Evolutionary conservation across 495 filamentous ascomycete genomes (phyloP), one percentile per base, ranked within the genome.

Genomic region (Letharia lupina): DNA sequence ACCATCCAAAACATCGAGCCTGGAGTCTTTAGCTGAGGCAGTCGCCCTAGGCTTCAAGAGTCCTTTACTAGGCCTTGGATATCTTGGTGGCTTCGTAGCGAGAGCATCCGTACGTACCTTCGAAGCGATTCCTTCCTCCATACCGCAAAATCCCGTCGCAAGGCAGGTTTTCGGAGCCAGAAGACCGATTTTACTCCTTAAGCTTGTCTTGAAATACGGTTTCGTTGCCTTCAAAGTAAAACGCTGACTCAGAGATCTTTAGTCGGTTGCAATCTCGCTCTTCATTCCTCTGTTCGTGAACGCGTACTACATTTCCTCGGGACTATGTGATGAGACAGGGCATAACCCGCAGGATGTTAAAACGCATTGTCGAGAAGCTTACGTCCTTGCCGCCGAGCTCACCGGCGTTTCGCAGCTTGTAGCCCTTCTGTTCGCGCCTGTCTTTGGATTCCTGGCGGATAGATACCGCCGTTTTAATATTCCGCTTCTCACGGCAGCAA

Each of bases 241-340:
- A 10, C 4, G 54, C 54, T 57, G 33, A 57, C 18, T 20, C 33
- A 1, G 6, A 33, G 11, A 37, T 35, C 31, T 57, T 16, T 57
- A 57, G n/a, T 96, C 92, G 0, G 93, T 99, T 52, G 93, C 88
- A 15, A 96, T 98, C 63, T 93, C 91, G 2, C 80, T 96, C 12
- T 99, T 97, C 77, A 87, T 99, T 60, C 95, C 94, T 8, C 81
- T 99, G 7, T 93, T 86, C 67, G 85, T 96, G 65, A 97, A 99
- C 71, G 81, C 87, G 48, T 96, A 91, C 74, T 98, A 93, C 75
- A 87, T 91, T 58, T 76, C 74, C n/a, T 86, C 88, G 60, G 92
- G 91, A 10, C 84, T 88, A 59, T 98, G 94, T 77, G 76, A 82
- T 59, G 79, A 81, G 20, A 70, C 73, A 33, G 67, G 45, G 18